phyloP scores from a whole-genome alignment of 805 yeast genomes.

The Candida ponderosae region DNA sequence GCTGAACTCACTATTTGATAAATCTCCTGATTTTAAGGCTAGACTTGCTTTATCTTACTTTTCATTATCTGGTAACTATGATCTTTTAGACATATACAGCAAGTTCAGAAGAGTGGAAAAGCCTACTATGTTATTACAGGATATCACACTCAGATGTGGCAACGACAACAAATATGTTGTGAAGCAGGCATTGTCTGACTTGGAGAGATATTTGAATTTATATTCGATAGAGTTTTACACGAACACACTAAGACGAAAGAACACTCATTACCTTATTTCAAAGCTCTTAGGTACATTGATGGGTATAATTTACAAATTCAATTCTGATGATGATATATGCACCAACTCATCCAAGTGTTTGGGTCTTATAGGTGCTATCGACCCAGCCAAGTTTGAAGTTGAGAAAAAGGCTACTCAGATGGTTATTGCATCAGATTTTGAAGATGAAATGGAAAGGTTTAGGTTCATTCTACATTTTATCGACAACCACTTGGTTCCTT shows the following conservation, averaged over 20 bases:
- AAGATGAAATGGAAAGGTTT: conserved; percentile 51
- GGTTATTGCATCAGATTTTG: conserved; percentile 55
- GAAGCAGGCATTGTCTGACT: conserved; percentile 61
- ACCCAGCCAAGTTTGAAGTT: conserved; percentile 46
- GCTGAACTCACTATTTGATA: conserved; percentile 28
- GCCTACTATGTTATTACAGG: conserved; percentile 33
- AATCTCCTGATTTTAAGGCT: conserved; percentile 23
- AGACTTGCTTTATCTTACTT: conserved; percentile 45
- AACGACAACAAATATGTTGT: conserved; percentile 68
- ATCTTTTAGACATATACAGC: conserved; percentile 25
- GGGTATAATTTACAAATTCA: conserved; percentile 50
- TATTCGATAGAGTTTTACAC: conserved; percentile 44
- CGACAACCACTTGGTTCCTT: conserved; percentile 65
- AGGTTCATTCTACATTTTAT: conserved; percentile 58
- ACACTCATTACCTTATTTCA: conserved; percentile 23
- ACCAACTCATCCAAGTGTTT: conserved; percentile 60
- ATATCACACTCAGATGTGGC: conserved; percentile 45
- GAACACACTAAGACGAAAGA: conserved; percentile 4
- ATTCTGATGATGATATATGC: conserved; percentile 41
- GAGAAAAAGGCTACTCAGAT: conserved; percentile 31
- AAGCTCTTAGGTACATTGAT: conserved; percentile 44
- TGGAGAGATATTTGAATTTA: conserved; percentile 42
- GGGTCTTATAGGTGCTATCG: conserved; percentile 72
- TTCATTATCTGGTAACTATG: conserved; percentile 39
- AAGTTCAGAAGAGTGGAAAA: conserved; percentile 24